Evolutionary conservation across 768 basidiomycete species (phyloP), one percentile per base, ranked within the genome.

Genomic region (Pulveroboletus sp.): DNA sequence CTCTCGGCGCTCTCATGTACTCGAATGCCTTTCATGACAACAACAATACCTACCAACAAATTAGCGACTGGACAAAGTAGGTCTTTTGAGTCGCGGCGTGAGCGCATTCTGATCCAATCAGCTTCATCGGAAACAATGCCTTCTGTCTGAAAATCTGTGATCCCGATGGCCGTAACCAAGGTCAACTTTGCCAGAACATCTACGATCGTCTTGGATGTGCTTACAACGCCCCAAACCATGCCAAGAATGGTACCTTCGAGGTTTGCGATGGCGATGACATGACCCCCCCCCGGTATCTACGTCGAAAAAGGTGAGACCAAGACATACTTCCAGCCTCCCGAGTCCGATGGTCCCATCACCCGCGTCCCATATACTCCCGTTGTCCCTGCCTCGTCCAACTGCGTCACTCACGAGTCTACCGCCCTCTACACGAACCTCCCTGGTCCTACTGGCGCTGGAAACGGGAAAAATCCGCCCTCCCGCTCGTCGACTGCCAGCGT

Each of bases 141-240:
- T 85, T 87, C 74, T 91, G 87, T 67, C 59, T 87, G 55, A 91
- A 90, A 67, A 71, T 76, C 0, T 92, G 89, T 69, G 80, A 88
- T 58, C 82, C 82, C 2, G 53, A 64, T 1, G 70, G 72, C 11
- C 58, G 76, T n/a, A 73, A 80, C 57, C 73, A 77, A 0, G 69
- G 71, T 5, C 60, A 69, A n/a, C 77, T 64, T 57, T 90, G 89
- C 71, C 71, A 87, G 63, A 83, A 92, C 74, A 76, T 81, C 51
- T 84, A 72, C 50, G 87, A 90, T 61, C 84, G 83, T 49, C 82
- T 89, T 43, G 90, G 90, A 10, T 84, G 85, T 56, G 59, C 52
- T 3, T 90, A 82, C 73, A 91, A 90, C 63, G 83, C 78, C 16
- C 89, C 89, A 14, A 81, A 77, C 64, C 66, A 71, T 29, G 84